Evolutionary conservation across 108 stramenopile genomes (phyloP).

Genomic region (Chaetoceros tenuissimus): DNA sequence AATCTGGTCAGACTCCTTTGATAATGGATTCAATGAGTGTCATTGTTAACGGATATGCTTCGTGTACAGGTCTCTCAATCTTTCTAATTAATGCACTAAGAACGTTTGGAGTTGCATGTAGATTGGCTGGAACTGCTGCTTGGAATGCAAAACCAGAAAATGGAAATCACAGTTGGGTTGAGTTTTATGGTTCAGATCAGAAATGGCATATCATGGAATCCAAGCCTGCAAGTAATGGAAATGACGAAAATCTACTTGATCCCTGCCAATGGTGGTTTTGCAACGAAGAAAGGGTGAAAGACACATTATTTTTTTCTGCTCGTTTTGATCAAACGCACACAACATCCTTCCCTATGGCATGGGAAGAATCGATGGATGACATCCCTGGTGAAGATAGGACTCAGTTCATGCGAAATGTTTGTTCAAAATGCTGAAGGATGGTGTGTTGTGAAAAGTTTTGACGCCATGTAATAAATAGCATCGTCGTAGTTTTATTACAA

Average conservation of each 20-base stretch:
- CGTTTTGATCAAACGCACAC: constrained; percentile 23
- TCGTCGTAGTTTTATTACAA: too few species aligned
- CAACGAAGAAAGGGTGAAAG: constrained; percentile 38
- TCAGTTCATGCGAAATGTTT: constrained; percentile 44
- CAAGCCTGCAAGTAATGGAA: constrained; percentile 41
- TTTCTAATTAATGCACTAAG: constrained; percentile 59
- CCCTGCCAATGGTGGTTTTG: constrained; percentile 88
- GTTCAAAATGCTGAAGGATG: constrained; percentile 49
- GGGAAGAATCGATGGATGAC: constrained; percentile 60
- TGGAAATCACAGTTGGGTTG: constrained; percentile 92
- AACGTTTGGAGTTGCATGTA: constrained; percentile 61
- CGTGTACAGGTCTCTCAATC: constrained; percentile 75
- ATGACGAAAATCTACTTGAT: constrained; percentile 54
- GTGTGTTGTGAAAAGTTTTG: too few species aligned
- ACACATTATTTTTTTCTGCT: constrained; percentile 61
- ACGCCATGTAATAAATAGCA: too few species aligned
- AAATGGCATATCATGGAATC: constrained; percentile 80
- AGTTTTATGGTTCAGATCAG: constrained; percentile 48
- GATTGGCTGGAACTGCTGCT: constrained; percentile 81
- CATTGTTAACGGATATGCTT: constrained; percentile 74
- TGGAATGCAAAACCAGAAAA: constrained; percentile 60
- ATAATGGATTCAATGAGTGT: constrained; percentile 84
- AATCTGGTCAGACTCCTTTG: constrained; percentile 61
- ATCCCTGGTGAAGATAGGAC: constrained; percentile 70
- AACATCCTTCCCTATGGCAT: constrained; percentile 55